Conservation (phyloP, 257 asterid species). For the Gentiana dahurica region DNA sequence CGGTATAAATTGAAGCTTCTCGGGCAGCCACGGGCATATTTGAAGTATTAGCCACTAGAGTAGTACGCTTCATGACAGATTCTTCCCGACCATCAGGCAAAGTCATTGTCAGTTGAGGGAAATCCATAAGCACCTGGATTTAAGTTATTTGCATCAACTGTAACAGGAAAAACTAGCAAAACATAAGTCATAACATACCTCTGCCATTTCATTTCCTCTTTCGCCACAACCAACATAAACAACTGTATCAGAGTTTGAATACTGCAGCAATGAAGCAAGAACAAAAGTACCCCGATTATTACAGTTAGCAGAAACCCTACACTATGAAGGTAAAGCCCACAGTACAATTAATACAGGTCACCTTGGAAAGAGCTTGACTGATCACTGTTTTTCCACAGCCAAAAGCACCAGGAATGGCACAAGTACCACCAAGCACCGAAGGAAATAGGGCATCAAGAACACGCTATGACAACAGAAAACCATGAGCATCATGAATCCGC, state of each 20-base stretch:
- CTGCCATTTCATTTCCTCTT: conserved; percentile 99
- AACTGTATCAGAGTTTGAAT: conserved; percentile 92
- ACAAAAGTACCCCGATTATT: too few species aligned
- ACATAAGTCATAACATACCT: conserved; percentile 36
- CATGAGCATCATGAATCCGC: conserved; percentile 9
- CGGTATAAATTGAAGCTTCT: conserved; percentile 98
- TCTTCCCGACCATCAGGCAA: conserved; percentile 99
- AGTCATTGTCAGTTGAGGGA: conserved; percentile 99
- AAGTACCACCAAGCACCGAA: conserved; percentile 99
- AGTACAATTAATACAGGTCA: conserved; percentile 13
- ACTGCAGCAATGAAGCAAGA: conserved; percentile 45
- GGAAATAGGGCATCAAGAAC: conserved; percentile 99
- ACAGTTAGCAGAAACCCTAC: conserved; percentile 7
- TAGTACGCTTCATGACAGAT: conserved; percentile 99
- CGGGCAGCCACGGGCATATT: conserved; percentile 99
- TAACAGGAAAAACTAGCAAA: neutral
- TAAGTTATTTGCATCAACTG: conserved; percentile 3
- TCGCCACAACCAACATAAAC: conserved; percentile 99
- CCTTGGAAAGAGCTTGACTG: conserved; percentile 99
- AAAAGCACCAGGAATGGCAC: conserved; percentile 99
- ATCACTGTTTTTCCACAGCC: conserved; percentile 99
- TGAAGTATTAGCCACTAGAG: conserved; percentile 98
- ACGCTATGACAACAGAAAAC: conserved; percentile 48
- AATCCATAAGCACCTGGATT: conserved; percentile 96
- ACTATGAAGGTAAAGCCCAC: neutral